Evolutionary conservation across 148 eudicot genomes (phyloP).

Genomic region (Silene conica): DNA sequence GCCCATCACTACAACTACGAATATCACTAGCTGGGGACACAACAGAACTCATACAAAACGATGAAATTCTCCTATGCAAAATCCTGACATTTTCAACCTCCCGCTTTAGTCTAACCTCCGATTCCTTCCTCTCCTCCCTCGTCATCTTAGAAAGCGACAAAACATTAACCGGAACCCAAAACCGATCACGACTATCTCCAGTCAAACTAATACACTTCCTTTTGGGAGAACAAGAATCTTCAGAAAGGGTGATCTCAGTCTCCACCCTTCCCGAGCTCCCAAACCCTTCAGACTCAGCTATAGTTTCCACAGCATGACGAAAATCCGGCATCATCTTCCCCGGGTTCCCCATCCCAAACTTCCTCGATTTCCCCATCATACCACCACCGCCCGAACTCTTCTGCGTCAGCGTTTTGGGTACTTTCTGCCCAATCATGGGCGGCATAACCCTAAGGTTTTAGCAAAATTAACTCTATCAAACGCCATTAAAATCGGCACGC

Average conservation of each 20-base stretch:
- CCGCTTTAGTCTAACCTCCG: constrained; percentile 53
- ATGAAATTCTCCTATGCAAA: constrained; percentile 54
- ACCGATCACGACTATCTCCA: constrained; percentile 42
- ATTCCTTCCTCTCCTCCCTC: constrained; percentile 44
- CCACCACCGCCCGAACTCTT: constrained; percentile 24
- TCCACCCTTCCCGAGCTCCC: constrained; percentile 73
- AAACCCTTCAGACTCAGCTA: constrained; percentile 68
- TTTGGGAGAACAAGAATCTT: constrained; percentile 50
- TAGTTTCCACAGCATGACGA: constrained; percentile 57
- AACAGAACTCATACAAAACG: constrained; percentile 24
- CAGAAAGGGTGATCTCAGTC: constrained; percentile 45
- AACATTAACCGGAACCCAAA: constrained; percentile 56
- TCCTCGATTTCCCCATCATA: constrained; percentile 50
- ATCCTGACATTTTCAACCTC: constrained; percentile 67
- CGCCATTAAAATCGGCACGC: background rate
- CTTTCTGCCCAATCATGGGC: constrained; percentile 38
- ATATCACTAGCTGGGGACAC: constrained; percentile 51
- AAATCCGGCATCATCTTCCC: constrained; percentile 58
- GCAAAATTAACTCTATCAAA: background rate
- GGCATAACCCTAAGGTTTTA: constrained; percentile 3
- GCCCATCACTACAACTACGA: constrained; percentile 54
- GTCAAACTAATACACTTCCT: constrained; percentile 55
- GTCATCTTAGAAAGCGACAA: constrained; percentile 64
- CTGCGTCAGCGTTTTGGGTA: constrained; percentile 28
- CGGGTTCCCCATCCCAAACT: constrained; percentile 49